Evolutionary conservation across 768 basidiomycete species (phyloP).

Genomic region (Tephrocybe rancida): DNA sequence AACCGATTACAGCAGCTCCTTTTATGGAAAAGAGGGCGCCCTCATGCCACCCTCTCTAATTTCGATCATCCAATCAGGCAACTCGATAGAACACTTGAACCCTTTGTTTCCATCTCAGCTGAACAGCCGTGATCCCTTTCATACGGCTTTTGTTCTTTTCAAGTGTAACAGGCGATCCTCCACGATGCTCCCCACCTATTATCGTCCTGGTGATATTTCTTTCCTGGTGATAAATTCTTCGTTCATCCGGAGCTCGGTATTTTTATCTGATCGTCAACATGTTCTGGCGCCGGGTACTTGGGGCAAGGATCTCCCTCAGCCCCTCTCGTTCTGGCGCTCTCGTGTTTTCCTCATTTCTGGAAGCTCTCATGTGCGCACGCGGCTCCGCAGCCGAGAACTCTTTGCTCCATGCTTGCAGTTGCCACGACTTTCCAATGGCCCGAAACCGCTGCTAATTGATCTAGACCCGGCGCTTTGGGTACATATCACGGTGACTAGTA

Average conservation of each 20-base stretch:
- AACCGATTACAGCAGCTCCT: slow-evolving; percentile 19
- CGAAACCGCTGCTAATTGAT: not conserved
- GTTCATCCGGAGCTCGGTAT: slow-evolving; percentile 9
- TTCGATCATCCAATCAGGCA: slow-evolving; percentile 31
- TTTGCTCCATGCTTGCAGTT: not conserved
- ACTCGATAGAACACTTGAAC: not conserved
- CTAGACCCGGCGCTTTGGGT: slow-evolving; percentile 6
- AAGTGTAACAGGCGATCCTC: not conserved
- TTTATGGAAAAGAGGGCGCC: slow-evolving; percentile 25
- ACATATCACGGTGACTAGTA: not conserved
- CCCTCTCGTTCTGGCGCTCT: not conserved
- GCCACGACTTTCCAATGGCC: not conserved
- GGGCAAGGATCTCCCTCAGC: not conserved
- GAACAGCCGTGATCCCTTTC: not conserved
- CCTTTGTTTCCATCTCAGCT: slow-evolving; percentile 9
- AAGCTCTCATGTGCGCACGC: not conserved
- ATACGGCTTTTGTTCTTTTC: not conserved
- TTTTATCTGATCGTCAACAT: slow-evolving; percentile 17
- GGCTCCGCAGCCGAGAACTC: not conserved
- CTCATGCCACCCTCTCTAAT: slow-evolving; percentile 32
- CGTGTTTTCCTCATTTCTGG: not conserved
- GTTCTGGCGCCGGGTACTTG: slow-evolving; percentile 14
- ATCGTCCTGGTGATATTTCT: not conserved
- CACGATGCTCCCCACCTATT: not conserved
- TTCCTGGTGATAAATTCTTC: too few relatives aligned